Evolutionary conservation across 2,329 filamentous ascomycete species (phyloP), one percentile per base, ranked within the genome.

Genomic region (Arthroderma sp.): DNA sequence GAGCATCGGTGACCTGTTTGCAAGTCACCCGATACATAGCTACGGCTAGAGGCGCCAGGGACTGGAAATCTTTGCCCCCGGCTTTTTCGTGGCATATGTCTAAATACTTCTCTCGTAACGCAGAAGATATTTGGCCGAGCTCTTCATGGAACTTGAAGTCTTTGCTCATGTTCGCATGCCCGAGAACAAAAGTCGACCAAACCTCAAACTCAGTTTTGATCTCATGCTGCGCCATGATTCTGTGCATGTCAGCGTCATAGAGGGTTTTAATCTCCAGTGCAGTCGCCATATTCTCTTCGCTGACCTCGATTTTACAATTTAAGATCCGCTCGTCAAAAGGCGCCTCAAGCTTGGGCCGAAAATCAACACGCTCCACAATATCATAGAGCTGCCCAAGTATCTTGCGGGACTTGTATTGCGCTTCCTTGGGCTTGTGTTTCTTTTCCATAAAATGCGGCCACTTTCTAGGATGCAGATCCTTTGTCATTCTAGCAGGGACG

Each of bases 401-500:
- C 41, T 77, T 84, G 0, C 48, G 57, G 0, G 89, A 95, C 1
- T 58, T 60, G 55, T 94, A 94, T 0, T 68, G 68, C 9, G 63
- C 64, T 7, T 65, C 56, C 27, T 64, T 58, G 1, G 65, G 55
- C 32, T 68, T 66, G 36, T 68, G 52, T 10, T 66, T 71, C 57
- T 80, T 86, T 58, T 87, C 82, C 80, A 93, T 89, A 58, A 89
- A 96, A 60, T 95, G 89, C 0, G 87, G 91, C 75, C 78, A 94
- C 44, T 54, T 66, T 4, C 55, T 68, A 0, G 83, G 79, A n/a
- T 70, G 68, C 3, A 91, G 66, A 0, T 71, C 66, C 34, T 67
- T 64, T 5, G 70, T 68, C 69, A 94, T 82, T 15, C 72, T 65
- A 0, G 88, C 89, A 0, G 83, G 76, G 6, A 82, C 73, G 0